phyloP scores from a whole-genome alignment of 805 yeast species.

The Metschnikowia continentalis region DNA sequence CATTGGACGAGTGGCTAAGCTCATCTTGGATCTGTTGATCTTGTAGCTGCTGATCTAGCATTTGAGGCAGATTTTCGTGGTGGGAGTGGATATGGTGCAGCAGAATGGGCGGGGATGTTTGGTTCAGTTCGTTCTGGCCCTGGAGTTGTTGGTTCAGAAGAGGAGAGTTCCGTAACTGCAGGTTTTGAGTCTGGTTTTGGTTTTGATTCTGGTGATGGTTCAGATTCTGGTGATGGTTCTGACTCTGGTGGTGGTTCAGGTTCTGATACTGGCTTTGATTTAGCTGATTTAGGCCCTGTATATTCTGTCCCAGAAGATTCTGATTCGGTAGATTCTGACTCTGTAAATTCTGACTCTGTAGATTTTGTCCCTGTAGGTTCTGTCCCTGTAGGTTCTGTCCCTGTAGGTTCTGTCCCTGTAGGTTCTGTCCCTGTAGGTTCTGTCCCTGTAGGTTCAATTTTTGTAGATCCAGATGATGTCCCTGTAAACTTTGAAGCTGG shows the following conservation, averaged over 20 bases:
- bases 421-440: neutral
- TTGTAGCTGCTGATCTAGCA: constrained; percentile 2
- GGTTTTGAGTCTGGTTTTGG: neutral
- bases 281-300: neutral
- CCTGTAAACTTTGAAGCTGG: neutral
- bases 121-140: neutral
- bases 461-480: too few species aligned
- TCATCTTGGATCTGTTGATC: neutral
- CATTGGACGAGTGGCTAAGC: neutral
- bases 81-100: neutral
- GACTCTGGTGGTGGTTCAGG: too few species aligned
- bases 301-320: neutral
- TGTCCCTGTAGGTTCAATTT: neutral
- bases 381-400: too few species aligned
- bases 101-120: neutral
- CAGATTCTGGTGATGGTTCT: neutral
- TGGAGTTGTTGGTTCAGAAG: neutral
- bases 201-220: neutral
- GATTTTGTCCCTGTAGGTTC: neutral
- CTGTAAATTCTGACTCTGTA: neutral
- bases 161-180: neutral
- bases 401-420: neutral
- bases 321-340: neutral
- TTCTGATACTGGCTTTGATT: neutral
- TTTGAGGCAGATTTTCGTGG: neutral